Evolutionary conservation across 192 early-diverging fungal genomes (phyloP).

Genomic region (Pilaira anomala): DNA sequence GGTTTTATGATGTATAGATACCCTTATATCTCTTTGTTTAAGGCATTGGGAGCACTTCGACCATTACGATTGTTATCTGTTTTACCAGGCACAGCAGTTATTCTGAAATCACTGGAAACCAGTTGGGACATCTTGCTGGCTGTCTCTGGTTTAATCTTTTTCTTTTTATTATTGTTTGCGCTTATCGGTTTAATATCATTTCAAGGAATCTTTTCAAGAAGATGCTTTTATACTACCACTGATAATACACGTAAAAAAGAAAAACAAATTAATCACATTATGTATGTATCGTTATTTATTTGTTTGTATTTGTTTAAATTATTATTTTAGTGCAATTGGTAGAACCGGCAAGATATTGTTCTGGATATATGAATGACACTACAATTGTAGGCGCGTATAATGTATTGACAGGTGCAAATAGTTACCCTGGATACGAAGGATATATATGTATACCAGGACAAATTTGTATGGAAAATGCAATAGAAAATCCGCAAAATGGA

Average conservation of each 20-base stretch:
- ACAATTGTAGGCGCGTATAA: slow-evolving; percentile 20
- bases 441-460: slow-evolving; percentile 42
- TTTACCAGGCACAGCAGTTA: slow-evolving; percentile 35
- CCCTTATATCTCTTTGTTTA: slow-evolving; percentile 44
- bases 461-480: slow-evolving; percentile 38
- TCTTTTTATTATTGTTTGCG: slow-evolving; percentile 39
- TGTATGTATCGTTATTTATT: background rate
- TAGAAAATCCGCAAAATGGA: slow-evolving; percentile 26
- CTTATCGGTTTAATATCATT: slow-evolving; percentile 51
- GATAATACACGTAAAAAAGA: slow-evolving; percentile 26
- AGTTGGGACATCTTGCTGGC: slow-evolving; percentile 38
- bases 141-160: slow-evolving; percentile 47
- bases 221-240: slow-evolving; percentile 30
- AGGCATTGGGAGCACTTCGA: slow-evolving; percentile 45
- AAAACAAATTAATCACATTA: no score
- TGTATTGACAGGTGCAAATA: background rate
- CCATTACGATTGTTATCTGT: slow-evolving; percentile 48
- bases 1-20: slow-evolving; percentile 41
- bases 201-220: slow-evolving; percentile 45
- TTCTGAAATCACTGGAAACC: slow-evolving; percentile 31
- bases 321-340: slow-evolving; percentile 17
- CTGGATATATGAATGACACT: slow-evolving; percentile 30
- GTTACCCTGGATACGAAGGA: slow-evolving; percentile 36
- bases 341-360: slow-evolving; percentile 28
- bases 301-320: background rate